Evolutionary conservation across 139 green algal genomes (phyloP).

Genomic region (Chlamydomonas urium): DNA sequence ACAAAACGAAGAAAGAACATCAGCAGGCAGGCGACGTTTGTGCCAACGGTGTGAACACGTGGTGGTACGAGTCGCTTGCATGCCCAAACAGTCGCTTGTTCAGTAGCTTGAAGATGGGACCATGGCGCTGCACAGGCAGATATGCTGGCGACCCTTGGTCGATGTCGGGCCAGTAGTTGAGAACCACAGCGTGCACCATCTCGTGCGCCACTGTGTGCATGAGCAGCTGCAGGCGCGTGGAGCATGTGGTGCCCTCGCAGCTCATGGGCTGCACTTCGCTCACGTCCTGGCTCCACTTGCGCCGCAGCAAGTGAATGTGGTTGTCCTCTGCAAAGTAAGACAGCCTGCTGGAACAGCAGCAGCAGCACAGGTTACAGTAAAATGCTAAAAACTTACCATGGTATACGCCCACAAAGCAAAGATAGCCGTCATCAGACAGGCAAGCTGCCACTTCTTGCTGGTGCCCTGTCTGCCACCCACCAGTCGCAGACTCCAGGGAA

Average conservation of each 20-base stretch:
- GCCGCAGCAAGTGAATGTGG: not conserved
- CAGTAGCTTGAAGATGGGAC: conserved; percentile 27
- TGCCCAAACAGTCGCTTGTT: conserved; percentile 25
- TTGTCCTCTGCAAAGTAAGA: conserved; percentile 14
- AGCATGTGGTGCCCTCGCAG: conserved; percentile 15
- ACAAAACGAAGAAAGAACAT: no score
- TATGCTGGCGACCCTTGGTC: conserved; percentile 14
- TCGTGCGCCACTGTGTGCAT: conserved; percentile 22
- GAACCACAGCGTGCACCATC: conserved; percentile 21
- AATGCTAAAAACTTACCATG: conserved; percentile 3
- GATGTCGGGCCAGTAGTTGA: conserved; percentile 7
- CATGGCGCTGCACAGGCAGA: conserved; percentile 18
- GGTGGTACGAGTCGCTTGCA: conserved; percentile 1
- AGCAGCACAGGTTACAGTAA: not conserved
- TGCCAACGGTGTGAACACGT: no score
- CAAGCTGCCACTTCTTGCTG: not conserved
- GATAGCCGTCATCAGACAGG: not conserved
- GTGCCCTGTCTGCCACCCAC: not conserved
- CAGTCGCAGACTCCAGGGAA: not conserved
- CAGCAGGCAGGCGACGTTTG: no score
- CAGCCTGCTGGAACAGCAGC: conserved; percentile 4
- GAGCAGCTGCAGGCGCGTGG: conserved; percentile 16
- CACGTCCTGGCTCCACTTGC: not conserved
- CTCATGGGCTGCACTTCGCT: not conserved
- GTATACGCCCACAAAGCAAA: not conserved